Conservation (phyloP, 768 basidiomycete genomes). For the Tylopilus sp. region DNA sequence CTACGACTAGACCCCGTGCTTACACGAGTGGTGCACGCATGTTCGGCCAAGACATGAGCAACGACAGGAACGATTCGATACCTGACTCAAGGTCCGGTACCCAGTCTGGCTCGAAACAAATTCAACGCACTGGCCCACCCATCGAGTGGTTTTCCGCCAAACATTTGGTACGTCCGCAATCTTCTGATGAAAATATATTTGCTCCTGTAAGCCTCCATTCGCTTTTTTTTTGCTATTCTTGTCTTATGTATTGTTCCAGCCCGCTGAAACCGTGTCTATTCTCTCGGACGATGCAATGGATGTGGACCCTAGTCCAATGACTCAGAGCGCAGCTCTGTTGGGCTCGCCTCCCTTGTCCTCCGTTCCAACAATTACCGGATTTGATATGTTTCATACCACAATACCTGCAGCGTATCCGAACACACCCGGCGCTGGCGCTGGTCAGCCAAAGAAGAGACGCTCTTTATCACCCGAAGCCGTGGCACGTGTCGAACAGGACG, state of each 20-base stretch:
- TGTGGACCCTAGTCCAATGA: conserved; percentile 56
- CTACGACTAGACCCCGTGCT: conserved; percentile 53
- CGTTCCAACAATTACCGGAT: conserved; percentile 49
- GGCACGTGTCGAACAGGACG: conserved; percentile 36
- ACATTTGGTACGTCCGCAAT: conserved; percentile 16
- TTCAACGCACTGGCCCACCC: conserved; percentile 62
- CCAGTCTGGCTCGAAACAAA: conserved; percentile 47
- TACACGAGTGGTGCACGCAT: conserved; percentile 62
- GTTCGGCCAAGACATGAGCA: conserved; percentile 76
- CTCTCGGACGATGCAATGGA: conserved; percentile 74
- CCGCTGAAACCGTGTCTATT: conserved; percentile 37
- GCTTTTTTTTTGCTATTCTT: not conserved
- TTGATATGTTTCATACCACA: conserved; percentile 61
- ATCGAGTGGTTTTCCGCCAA: conserved; percentile 50
- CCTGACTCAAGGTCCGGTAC: conserved; percentile 28
- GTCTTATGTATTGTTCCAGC: conserved; percentile 26
- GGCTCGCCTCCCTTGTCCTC: conserved; percentile 44
- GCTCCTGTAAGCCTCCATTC: conserved; percentile 23
- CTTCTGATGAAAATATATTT: conserved; percentile 27
- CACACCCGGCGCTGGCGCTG: conserved; percentile 38
- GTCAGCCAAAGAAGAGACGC: conserved; percentile 51
- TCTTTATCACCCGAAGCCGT: conserved; percentile 54
- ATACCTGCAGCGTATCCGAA: conserved; percentile 49
- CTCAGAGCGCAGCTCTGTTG: conserved; percentile 31
- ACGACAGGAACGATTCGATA: conserved; percentile 37